Conservation (phyloP, 257 asterid genomes). For the Plantago major region DNA sequence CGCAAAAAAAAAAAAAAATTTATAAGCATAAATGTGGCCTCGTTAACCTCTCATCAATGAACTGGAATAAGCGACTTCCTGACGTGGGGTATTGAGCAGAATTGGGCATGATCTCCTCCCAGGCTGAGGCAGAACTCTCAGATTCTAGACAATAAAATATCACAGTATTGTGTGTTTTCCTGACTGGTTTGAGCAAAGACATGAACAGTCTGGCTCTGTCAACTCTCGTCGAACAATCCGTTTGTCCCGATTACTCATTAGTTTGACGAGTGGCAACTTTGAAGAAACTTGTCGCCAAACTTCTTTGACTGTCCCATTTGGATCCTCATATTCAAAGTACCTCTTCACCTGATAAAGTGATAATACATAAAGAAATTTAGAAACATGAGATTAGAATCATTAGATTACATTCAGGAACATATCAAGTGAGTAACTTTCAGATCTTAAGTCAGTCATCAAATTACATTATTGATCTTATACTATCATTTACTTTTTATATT, state of each 20-base stretch:
- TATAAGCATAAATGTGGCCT: background rate
- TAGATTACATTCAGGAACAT: background rate
- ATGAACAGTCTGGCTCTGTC: constrained; percentile 71
- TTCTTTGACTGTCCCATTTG: constrained; percentile 82
- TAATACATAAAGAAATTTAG: background rate
- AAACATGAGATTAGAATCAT: background rate
- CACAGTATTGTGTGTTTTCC: constrained; percentile 47
- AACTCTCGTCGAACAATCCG: constrained; percentile 61
- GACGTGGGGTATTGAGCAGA: background rate
- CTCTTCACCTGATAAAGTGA: constrained; percentile 77
- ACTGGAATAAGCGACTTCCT: background rate
- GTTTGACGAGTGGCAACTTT: constrained; percentile 72
- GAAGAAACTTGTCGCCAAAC: constrained; percentile 84
- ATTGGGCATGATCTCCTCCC: constrained; percentile 3
- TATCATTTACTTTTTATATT: background rate
- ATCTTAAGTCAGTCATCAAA: constrained; percentile 3
- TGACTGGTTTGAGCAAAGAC: constrained; percentile 79
- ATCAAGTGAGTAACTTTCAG: background rate
- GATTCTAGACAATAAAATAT: constrained; percentile 14
- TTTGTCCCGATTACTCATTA: constrained; percentile 85
- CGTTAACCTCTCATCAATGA: constrained; percentile 9
- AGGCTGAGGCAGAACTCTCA: constrained; percentile 4
- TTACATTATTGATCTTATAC: background rate
- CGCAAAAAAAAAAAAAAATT: constrained; percentile 5
- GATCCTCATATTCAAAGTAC: constrained; percentile 84